These are phyloP conservation scores for Aureobasidium uvarum DNA, from an alignment of 2,329 filamentous ascomycete species.

Conservation along the genomic window DNA sequence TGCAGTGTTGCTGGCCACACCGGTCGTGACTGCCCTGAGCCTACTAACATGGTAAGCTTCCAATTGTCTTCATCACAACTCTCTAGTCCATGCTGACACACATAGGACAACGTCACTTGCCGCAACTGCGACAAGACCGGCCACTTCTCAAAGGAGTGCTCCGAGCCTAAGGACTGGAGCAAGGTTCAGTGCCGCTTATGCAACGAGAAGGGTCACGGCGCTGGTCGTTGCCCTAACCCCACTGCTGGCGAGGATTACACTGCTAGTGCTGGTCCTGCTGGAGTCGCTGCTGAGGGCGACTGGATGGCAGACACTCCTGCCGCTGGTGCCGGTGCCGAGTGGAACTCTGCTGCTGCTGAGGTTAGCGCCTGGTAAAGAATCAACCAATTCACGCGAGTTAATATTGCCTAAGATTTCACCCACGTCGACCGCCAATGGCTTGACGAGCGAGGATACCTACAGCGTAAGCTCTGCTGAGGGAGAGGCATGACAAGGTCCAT, in stretches of 20 bases:
- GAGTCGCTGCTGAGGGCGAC: conserved; percentile 20
- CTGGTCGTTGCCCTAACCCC: conserved; percentile 34
- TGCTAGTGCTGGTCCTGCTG: conserved; percentile 24
- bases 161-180: conserved; percentile 56
- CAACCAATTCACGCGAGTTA: neutral
- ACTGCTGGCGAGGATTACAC: conserved; percentile 30
- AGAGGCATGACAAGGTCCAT: neutral
- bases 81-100: neutral
- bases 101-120: conserved; percentile 36
- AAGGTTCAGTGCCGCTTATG: conserved; percentile 52
- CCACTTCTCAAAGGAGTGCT: conserved; percentile 64
- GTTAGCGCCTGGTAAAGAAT: conserved; percentile 18
- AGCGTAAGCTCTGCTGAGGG: neutral
- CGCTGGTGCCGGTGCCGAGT: conserved; percentile 3
- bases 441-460: too few species aligned
- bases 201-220: conserved; percentile 35
- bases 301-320: neutral
- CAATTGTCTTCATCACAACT: too few species aligned
- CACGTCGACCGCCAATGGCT: neutral
- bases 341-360: conserved; percentile 21
- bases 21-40: conserved; percentile 60
- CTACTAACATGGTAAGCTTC: conserved; percentile 40
- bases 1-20: conserved; percentile 44
- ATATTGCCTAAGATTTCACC: neutral
- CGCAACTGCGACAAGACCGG: conserved; percentile 44